A percentile compares a stretch with the other conserved stretches of the same genome.
phyloP scores from a whole-genome alignment of 495 filamentous ascomycete species.

The Aspergillus haitiensis region DNA sequence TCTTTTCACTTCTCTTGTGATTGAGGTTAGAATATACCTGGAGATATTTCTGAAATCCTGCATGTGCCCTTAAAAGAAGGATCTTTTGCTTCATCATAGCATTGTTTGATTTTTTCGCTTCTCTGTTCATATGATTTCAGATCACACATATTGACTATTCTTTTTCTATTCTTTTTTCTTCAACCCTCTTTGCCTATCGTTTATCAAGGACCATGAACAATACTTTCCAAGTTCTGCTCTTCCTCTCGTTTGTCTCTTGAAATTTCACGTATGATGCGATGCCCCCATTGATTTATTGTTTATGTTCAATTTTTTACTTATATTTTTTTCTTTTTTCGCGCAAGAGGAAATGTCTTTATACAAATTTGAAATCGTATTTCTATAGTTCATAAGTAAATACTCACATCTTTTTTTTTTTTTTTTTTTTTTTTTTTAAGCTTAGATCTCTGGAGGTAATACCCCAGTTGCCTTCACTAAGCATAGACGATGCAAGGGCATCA shows the following conservation, averaged over 20 bases:
- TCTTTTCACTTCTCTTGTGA: neutral
- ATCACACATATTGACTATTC: slow-evolving; percentile 13
- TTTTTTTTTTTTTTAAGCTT: no score
- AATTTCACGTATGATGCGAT: no score
- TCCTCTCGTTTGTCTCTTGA: neutral
- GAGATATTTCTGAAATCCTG: neutral
- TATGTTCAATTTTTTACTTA: no score
- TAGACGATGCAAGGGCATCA: no score
- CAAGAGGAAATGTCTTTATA: no score
- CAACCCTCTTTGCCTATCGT: neutral
- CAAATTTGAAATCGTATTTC: no score
- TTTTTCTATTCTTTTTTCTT: slow-evolving; percentile 3
- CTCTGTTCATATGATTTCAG: slow-evolving; percentile 23
- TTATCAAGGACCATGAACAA: neutral
- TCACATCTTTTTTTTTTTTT: no score
- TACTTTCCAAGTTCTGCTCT: neutral
- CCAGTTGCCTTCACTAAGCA: no score
- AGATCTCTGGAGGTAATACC: no score
- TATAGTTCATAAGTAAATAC: no score
- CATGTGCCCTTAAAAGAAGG: neutral
- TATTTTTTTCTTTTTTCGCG: no score
- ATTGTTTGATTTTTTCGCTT: slow-evolving; percentile 14
- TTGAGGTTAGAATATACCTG: neutral
- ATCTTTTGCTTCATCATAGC: slow-evolving; percentile 13
- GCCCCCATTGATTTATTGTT: no score